Base-by-base conservation (phyloP, 495 filamentous ascomycete species). In the Xylaria telfairii region DNA sequence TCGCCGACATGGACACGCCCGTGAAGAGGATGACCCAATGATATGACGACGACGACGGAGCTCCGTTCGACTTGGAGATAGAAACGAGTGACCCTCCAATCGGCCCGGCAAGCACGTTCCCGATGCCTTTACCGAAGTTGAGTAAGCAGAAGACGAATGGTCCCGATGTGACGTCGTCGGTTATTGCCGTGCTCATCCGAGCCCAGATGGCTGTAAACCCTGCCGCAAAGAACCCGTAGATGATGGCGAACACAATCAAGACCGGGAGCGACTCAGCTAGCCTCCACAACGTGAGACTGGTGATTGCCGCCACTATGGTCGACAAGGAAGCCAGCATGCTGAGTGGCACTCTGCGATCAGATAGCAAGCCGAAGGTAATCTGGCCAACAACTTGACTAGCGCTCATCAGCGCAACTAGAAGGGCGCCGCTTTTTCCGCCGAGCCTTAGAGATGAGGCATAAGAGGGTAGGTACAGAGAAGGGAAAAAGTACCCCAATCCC, bases 281-380 rank as follows among this genome's bases (percentile, higher is more conserved):
- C 2, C 79, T 79, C 81, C 81, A 83, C 19, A 72, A 13, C 1
- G 76, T 72, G 63, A 80, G 73, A 26, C 69, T 53, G 30, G 79
- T 76, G 10, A 73, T 67, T 2, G 70, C 73, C 6, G 80, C 71
- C 21, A 80, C 65, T n/a, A 74, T 24, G 9, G 75, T 71, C 2
- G 79, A 75, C 5, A 89, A 67, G 7, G 87, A 76, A 57, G 89
- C 83, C 21, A 87, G 81, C 7, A 84, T 85, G 1, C 83, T 83
- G 41, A 91, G 82, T 19, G 59, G 34, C 56, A 87, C 78, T 64
- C 85, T 84, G 21, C 82, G 81, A 42, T 83, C 80, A 19, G 81
- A 83, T 0, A 83, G 71, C 42, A 74, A 74, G 10, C 80, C 81
- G 56, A 81, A 79, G 32, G 49, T 73, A 21, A 77, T 56, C 69